These are phyloP conservation scores for Nymphaea thermarum DNA, from an alignment of 164 flowering plant genomes.

Conservation along the genomic window DNA sequence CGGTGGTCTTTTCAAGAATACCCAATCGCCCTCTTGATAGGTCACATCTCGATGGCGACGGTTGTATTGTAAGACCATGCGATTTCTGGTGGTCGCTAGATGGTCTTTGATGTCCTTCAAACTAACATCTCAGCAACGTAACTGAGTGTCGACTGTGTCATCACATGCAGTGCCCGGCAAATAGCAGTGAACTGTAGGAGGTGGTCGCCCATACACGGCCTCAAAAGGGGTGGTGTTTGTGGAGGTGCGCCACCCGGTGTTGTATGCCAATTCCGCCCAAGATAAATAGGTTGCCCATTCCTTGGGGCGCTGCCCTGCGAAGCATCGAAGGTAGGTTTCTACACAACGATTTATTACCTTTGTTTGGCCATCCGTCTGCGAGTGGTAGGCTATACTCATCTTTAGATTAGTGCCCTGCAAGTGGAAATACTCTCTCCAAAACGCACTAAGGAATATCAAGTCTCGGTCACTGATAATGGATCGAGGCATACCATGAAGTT, in stretches of 20 bases:
- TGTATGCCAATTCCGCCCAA: slow-evolving; percentile 4
- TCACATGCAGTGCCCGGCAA: not conserved
- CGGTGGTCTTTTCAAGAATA: slow-evolving; percentile 7
- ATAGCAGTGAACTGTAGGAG: slow-evolving; percentile 1
- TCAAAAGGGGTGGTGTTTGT: slow-evolving; percentile 2
- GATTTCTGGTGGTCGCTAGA: not conserved
- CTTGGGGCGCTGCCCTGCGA: not conserved
- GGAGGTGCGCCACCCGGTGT: not conserved
- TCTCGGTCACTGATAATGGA: slow-evolving; percentile 2
- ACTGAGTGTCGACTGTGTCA: not conserved
- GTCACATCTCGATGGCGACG: not conserved
- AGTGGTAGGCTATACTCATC: not conserved
- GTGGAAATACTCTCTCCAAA: not conserved
- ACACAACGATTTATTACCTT: not conserved
- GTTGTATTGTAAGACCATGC: slow-evolving; percentile 6
- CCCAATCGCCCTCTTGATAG: slow-evolving; percentile 8
- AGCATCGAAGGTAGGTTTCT: not conserved
- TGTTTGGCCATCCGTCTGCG: slow-evolving; percentile 4
- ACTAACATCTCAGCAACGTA: not conserved
- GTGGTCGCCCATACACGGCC: slow-evolving; percentile 2
- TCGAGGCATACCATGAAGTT: not conserved
- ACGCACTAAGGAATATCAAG: not conserved
- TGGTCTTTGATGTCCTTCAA: not conserved
- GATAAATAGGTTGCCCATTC: not conserved
- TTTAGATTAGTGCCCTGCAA: not conserved